Evolutionary conservation across 495 filamentous ascomycete genomes (phyloP).

Genomic region (Massariosphaeria phaeospora): DNA sequence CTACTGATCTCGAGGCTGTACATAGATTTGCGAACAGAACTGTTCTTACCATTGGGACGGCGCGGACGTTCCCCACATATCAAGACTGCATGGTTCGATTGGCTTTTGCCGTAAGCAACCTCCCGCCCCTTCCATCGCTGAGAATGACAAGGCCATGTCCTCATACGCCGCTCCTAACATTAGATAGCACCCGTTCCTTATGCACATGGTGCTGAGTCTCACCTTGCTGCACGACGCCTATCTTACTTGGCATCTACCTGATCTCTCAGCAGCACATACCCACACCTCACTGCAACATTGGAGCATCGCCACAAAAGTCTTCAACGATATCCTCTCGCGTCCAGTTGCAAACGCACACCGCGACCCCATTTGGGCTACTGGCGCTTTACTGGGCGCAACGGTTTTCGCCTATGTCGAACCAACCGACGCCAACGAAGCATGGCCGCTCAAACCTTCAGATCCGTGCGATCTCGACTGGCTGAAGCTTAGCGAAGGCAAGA

Average conservation of each 20-base stretch:
- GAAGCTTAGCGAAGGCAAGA: constrained; percentile 40
- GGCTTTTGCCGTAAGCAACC: constrained; percentile 33
- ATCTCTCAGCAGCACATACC: constrained; percentile 14
- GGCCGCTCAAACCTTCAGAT: constrained; percentile 40
- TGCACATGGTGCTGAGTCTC: constrained; percentile 42
- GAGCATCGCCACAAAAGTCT: constrained; percentile 39
- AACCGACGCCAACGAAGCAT: constrained; percentile 36
- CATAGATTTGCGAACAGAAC: constrained; percentile 41
- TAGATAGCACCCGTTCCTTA: constrained; percentile 35
- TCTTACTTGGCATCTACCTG: constrained; percentile 15
- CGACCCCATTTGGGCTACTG: constrained; percentile 43
- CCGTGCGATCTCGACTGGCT: constrained; percentile 41
- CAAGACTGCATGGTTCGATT: constrained; percentile 31
- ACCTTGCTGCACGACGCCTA: constrained; percentile 42
- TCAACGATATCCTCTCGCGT: constrained; percentile 39
- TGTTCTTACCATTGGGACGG: constrained; percentile 41
- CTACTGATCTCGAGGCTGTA: constrained; percentile 34
- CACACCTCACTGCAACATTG: constrained; percentile 37
- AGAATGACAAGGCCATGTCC: neutral
- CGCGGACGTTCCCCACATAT: constrained; percentile 31
- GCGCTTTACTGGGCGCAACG: constrained; percentile 38
- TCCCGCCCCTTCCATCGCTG: neutral
- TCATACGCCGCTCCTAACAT: constrained; percentile 1
- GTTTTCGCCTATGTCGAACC: constrained; percentile 39
- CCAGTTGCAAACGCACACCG: constrained; percentile 32